Base-by-base conservation (phyloP, 345 rosid species). In the Erodium maritimum region DNA sequence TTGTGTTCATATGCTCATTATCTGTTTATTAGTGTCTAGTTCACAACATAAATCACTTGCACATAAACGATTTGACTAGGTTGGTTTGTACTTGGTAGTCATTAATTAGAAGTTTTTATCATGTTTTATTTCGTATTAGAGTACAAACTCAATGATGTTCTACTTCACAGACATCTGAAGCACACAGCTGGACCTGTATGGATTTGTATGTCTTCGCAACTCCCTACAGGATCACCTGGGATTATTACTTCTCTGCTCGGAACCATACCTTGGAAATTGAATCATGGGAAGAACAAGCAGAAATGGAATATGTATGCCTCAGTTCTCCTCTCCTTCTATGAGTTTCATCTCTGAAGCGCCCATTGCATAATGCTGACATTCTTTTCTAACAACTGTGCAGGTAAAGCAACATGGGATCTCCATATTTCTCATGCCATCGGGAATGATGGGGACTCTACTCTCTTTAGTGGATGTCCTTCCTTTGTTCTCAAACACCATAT, bases 111-210 rank as follows among this genome's bases (percentile, higher is more conserved):
- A n/a, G n/a, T n/a, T 54, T 20, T 5, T 3, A 13, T 54, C 16
- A 20, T 54, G 56, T 23, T 19, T 20, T 8, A 14, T 4, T 54
- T 21, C 17, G 19, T 19, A 12, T 7, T 12, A 4, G 56, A 7
- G 14, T 2, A 54, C 12, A 54, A 54, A 7, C 2, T 19, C 20
- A 13, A 16, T 13, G 16, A 19, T 19, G 18, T 6, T 20, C 24
- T 19, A 14, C 68, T 22, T 16, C 7, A 22, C 80, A 93, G 99
- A 87, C 80, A 16, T 74, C 65, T 55, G 71, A 85, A 25, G 82
- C 96, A 50, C 99, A 88, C 74, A 93, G 99, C 62, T 93, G 96
- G 96, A 86, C 99, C 0, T 93, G 99, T 57, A 82, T 89, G 94
- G 99, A 93, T 79, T 68, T 93, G 59, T 93, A 93, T 74, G 82